phyloP scores from a whole-genome alignment of 1,284 basidiomycete genomes.

The Jaminaea rosea region DNA sequence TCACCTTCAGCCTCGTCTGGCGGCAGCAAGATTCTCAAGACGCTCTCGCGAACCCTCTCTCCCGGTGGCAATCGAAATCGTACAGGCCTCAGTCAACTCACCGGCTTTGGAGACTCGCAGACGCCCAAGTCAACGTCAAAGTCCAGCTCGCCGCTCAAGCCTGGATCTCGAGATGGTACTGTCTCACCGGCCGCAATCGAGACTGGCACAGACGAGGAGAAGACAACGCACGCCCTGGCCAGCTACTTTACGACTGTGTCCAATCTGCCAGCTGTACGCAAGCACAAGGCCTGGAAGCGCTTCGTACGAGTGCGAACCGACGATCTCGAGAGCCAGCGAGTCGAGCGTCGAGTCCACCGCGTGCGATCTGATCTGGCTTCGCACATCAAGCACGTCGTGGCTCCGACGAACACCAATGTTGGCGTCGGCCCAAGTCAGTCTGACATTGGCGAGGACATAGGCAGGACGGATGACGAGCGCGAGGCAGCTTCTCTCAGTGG shows the following conservation, averaged over 20 bases:
- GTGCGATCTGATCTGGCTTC: conserved; percentile 60
- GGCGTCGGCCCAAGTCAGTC: conserved; percentile 22
- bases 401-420: conserved; percentile 33
- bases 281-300: conserved; percentile 67
- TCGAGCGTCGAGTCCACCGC: conserved; percentile 75
- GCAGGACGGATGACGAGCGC: conserved; percentile 26
- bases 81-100: conserved; percentile 13
- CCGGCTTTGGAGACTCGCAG: not conserved
- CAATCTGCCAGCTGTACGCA: conserved; percentile 59
- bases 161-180: too few relatives aligned
- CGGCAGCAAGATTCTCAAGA: conserved; percentile 23
- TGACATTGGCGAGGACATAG: conserved; percentile 28
- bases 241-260: conserved; percentile 68
- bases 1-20: conserved; percentile 11
- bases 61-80: conserved; percentile 17
- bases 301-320: conserved; percentile 74
- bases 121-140: not conserved
- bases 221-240: conserved; percentile 53
- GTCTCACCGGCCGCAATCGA: conserved; percentile 2
- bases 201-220: conserved; percentile 6
- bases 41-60: conserved; percentile 31
- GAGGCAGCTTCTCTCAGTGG: conserved; percentile 10
- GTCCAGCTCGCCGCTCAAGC: conserved; percentile 14
- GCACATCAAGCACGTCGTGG: conserved; percentile 24
- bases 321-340: conserved; percentile 72